Conservation (phyloP, 805 yeast genomes). For the Candida berthetii region DNA sequence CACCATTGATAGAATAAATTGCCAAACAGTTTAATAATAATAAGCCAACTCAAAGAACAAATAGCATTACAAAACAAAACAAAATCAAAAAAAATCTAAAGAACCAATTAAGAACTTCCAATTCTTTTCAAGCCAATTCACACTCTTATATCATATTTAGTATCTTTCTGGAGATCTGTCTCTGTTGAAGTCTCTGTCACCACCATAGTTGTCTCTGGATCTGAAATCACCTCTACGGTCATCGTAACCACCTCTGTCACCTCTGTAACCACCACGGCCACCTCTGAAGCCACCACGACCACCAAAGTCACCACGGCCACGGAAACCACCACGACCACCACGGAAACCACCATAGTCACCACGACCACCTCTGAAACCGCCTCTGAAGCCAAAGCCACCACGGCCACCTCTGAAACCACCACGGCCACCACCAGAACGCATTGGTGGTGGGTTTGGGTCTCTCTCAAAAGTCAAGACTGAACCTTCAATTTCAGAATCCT, state of each 20-base stretch:
- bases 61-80: neutral
- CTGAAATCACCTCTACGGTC: conserved; percentile 21
- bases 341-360: conserved; percentile 27
- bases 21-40: neutral
- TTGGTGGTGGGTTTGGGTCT: conserved; percentile 53
- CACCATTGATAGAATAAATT: no score
- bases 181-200: conserved; percentile 40
- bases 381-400: conserved; percentile 36
- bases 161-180: conserved; percentile 78
- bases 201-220: conserved; percentile 23
- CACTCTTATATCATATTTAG: conserved; percentile 21
- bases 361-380: conserved; percentile 27
- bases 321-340: conserved; percentile 26
- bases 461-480: conserved; percentile 67
- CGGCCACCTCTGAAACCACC: conserved; percentile 36
- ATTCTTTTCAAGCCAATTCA: neutral
- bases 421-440: conserved; percentile 41
- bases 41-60: neutral
- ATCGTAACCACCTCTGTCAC: conserved; percentile 32
- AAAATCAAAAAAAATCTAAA: neutral
- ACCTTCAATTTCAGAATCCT: conserved; percentile 69
- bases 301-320: conserved; percentile 19
- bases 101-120: neutral
- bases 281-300: conserved; percentile 33
- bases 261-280: conserved; percentile 35